phyloP scores from a whole-genome alignment of 345 rosid genomes.

The Brassica carinata region DNA sequence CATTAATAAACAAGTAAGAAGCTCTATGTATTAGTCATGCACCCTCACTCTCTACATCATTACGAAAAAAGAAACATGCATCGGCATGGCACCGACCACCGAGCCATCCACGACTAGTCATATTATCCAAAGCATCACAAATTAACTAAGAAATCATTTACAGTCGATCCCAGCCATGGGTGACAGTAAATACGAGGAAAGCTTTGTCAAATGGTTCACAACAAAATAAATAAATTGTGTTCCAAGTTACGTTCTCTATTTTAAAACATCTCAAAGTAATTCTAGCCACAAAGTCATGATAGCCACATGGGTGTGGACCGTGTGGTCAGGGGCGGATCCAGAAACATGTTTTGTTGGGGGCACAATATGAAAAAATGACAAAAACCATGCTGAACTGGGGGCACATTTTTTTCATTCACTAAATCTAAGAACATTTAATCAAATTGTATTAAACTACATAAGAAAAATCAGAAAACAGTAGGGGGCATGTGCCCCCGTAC shows the following conservation, averaged over 20 bases:
- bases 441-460: background rate
- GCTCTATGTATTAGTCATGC: background rate
- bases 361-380: too few relatives aligned
- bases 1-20: background rate
- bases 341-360: too few relatives aligned
- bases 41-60: background rate
- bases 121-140: background rate
- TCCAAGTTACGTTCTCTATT: background rate
- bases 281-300: background rate
- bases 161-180: background rate
- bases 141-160: background rate
- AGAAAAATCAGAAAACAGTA: background rate
- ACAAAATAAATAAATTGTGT: background rate
- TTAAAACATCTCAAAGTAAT: background rate
- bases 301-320: too few relatives aligned
- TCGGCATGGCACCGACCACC: background rate
- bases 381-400: too few relatives aligned
- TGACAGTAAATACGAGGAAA: background rate
- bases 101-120: background rate
- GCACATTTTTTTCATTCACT: too few relatives aligned
- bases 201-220: background rate
- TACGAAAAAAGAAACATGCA: background rate
- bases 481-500: background rate
- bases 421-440: background rate
- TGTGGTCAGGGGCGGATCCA: too few relatives aligned